Evolutionary conservation across 2,329 filamentous ascomycete genomes (phyloP).

Genomic region (Lecanicillium sp.): DNA sequence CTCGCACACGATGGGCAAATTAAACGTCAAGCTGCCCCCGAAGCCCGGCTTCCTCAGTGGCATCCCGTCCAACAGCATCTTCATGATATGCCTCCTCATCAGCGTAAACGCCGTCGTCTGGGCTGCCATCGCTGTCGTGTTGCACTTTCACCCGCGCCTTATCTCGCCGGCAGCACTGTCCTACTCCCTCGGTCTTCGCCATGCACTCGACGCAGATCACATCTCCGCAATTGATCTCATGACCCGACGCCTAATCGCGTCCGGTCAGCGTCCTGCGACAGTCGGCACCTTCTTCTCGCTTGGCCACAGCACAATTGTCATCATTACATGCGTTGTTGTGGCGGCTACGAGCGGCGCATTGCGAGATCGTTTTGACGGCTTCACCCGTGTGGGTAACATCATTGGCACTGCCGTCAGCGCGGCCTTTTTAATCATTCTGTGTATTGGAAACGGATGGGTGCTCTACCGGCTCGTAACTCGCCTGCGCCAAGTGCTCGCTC

Average conservation of each 20-base stretch:
- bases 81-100: conserved; percentile 44
- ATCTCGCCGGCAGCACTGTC: conserved; percentile 76
- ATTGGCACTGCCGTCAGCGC: conserved; percentile 85
- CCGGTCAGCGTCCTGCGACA: conserved; percentile 78
- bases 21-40: conserved; percentile 7
- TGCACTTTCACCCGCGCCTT: conserved; percentile 50
- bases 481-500: conserved; percentile 52
- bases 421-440: conserved; percentile 73
- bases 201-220: conserved; percentile 97
- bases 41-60: conserved; percentile 23
- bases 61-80: conserved; percentile 28
- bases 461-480: conserved; percentile 67
- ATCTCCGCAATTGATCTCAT: conserved; percentile 82
- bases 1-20: not conserved
- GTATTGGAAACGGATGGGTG: conserved; percentile 79
- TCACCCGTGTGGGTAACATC: conserved; percentile 75
- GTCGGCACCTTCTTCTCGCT: conserved; percentile 94
- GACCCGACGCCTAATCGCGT: conserved; percentile 80
- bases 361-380: conserved; percentile 70
- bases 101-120: conserved; percentile 47
- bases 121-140: conserved; percentile 43
- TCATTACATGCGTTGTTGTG: conserved; percentile 84
- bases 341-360: conserved; percentile 84
- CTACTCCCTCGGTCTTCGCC: conserved; percentile 82
- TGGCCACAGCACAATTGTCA: conserved; percentile 87